Conservation (phyloP, 2,329 filamentous ascomycete genomes). For the Diatrype stigma region DNA sequence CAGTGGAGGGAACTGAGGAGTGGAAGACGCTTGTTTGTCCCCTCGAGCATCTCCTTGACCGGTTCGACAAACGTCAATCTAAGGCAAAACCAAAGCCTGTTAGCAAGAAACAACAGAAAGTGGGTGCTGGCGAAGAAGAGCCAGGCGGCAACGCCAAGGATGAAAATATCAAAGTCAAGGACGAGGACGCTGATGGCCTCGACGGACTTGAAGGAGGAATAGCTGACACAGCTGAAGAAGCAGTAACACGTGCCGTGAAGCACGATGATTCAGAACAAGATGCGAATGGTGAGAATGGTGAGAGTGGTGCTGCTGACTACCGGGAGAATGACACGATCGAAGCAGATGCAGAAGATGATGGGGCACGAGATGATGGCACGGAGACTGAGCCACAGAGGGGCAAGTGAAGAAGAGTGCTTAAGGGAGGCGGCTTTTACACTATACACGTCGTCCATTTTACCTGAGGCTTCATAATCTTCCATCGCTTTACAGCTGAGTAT, state of each 20-base stretch:
- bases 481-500: not conserved
- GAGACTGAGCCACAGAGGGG: too few species aligned
- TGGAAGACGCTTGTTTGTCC: conserved; percentile 54
- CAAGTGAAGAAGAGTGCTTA: not conserved
- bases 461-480: not conserved
- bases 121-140: conserved; percentile 1
- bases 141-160: conserved; percentile 6
- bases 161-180: not conserved
- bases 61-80: conserved; percentile 25
- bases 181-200: not conserved
- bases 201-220: not conserved
- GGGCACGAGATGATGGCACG: not conserved
- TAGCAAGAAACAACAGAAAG: conserved; percentile 7
- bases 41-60: conserved; percentile 37
- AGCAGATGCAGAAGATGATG: not conserved
- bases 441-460: too few species aligned
- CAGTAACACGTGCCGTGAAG: not conserved
- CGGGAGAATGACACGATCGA: not conserved
- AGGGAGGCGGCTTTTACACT: too few species aligned
- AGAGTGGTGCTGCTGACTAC: too few species aligned
- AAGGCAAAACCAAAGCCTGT: conserved; percentile 13
- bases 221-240: not conserved
- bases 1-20: conserved; percentile 53
- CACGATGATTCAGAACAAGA: not conserved
- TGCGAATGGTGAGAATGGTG: too few species aligned